phyloP scores from a whole-genome alignment of 1,284 basidiomycete species.

The Puccinia triticina region DNA sequence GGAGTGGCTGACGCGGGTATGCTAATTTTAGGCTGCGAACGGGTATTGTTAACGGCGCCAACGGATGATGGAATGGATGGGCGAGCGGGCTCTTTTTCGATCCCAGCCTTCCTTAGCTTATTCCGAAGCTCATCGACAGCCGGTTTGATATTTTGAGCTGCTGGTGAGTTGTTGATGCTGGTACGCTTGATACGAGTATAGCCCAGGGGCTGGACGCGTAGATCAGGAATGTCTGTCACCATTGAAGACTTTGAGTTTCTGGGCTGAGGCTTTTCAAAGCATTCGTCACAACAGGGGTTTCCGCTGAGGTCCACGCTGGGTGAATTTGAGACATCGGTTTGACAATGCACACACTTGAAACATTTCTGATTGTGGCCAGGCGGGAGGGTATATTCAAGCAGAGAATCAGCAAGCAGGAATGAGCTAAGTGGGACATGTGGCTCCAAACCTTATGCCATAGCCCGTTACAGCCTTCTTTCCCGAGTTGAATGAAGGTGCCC shows the following conservation, averaged over 20 bases:
- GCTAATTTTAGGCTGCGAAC: not conserved
- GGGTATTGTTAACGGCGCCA: not conserved
- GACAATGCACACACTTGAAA: slow-evolving; percentile 49
- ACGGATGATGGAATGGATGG: slow-evolving; percentile 2
- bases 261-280: slow-evolving; percentile 37
- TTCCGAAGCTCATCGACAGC: slow-evolving; percentile 48
- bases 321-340: slow-evolving; percentile 33
- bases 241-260: not conserved
- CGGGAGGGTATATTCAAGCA: not conserved
- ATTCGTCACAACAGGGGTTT: slow-evolving; percentile 47
- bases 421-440: not conserved
- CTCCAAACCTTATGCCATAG: slow-evolving; percentile 50
- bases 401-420: not conserved
- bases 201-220: not conserved
- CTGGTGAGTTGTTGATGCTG: slow-evolving; percentile 29
- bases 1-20: not conserved
- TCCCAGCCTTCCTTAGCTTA: slow-evolving; percentile 42
- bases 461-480: slow-evolving; percentile 39
- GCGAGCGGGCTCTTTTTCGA: slow-evolving; percentile 25
- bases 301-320: slow-evolving; percentile 43
- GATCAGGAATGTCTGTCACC: slow-evolving; percentile 48
- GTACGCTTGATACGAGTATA: slow-evolving; percentile 9
- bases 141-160: slow-evolving; percentile 36
- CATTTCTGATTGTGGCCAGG: slow-evolving; percentile 28
- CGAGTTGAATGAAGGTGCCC: slow-evolving; percentile 48